Evolutionary conservation across 805 yeast species (phyloP).

Genomic region (Vanderwaltozyma tropicalis): DNA sequence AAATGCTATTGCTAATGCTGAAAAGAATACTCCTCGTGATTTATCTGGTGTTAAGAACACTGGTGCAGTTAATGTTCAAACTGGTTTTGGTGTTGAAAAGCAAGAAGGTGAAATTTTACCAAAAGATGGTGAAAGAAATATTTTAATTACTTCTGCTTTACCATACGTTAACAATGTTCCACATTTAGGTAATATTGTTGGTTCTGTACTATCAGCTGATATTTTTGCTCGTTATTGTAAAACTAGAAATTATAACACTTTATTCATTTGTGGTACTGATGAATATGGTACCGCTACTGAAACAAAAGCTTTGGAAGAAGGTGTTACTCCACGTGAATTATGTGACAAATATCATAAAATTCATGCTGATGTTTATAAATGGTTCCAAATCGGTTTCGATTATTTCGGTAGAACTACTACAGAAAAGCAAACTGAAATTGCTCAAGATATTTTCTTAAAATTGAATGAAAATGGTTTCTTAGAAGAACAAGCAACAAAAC

Average conservation of each 20-base stretch:
- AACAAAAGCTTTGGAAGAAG: constrained; percentile 93
- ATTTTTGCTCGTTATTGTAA: constrained; percentile 84
- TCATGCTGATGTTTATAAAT: constrained; percentile 84
- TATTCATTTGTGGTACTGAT: constrained; percentile 93
- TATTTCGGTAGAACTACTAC: constrained; percentile 96
- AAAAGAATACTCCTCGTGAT: constrained; percentile 26
- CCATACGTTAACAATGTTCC: constrained; percentile 99
- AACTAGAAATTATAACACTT: constrained; percentile 76
- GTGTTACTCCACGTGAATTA: constrained; percentile 74
- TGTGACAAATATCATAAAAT: constrained; percentile 85
- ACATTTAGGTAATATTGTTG: constrained; percentile 93
- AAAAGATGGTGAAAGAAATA: constrained; percentile 60
- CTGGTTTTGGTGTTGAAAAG: constrained; percentile 17
- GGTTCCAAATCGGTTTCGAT: constrained; percentile 95
- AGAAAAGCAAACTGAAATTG: constrained; percentile 80
- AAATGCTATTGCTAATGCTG: constrained; percentile 38
- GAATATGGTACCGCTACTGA: constrained; percentile 99
- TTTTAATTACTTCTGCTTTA: constrained; percentile 87
- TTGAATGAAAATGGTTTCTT: constrained; percentile 66
- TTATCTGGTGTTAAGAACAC: constrained; percentile 31
- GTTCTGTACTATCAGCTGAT: constrained; percentile 91
- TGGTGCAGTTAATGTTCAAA: constrained; percentile 26
- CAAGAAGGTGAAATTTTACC: constrained; percentile 45
- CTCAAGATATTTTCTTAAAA: constrained; percentile 82
- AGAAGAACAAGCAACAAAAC: constrained; percentile 82